Percentiles rank a stretch among this genome's conserved stretches.
These are phyloP conservation scores for Hypoxylon trugodes DNA, from an alignment of 495 filamentous ascomycete species.

Conservation along the genomic window DNA sequence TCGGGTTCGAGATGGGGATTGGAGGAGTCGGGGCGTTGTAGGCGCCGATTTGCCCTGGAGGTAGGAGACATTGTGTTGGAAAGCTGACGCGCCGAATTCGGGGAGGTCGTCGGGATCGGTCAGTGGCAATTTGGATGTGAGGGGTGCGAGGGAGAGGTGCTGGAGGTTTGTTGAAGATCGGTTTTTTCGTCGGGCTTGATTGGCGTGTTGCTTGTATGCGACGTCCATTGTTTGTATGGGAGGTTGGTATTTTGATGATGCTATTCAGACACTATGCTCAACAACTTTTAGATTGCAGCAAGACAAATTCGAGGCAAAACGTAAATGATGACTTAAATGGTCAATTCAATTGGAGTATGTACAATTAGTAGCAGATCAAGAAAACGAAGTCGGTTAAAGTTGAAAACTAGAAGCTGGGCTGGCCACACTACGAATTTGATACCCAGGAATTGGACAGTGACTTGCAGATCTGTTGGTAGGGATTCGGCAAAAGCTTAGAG, in stretches of 20 bases:
- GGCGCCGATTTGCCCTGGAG: conserved; percentile 64
- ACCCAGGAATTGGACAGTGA: conserved; percentile 20
- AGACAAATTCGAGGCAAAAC: background rate
- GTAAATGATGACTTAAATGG: background rate
- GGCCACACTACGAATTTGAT: conserved; percentile 25
- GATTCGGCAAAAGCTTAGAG: conserved; percentile 25
- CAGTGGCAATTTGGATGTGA: conserved; percentile 71
- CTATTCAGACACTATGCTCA: background rate
- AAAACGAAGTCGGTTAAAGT: background rate
- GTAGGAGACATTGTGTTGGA: conserved; percentile 54
- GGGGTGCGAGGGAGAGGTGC: conserved; percentile 68
- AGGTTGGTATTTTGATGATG: background rate
- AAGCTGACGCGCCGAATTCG: conserved; percentile 34
- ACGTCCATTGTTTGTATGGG: conserved; percentile 53
- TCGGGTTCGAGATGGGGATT: conserved; percentile 55
- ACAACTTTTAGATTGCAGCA: background rate
- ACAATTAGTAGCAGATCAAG: background rate
- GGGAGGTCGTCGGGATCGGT: conserved; percentile 59
- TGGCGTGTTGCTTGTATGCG: conserved; percentile 62
- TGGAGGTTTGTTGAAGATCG: conserved; percentile 57
- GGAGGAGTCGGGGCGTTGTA: conserved; percentile 65
- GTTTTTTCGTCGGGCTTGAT: conserved; percentile 55
- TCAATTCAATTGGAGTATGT: conserved; percentile 12
- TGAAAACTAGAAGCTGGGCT: background rate
- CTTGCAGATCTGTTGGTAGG: conserved; percentile 23